Evolutionary conservation across 768 basidiomycete species (phyloP).

Genomic region (Tylopilus felleus): DNA sequence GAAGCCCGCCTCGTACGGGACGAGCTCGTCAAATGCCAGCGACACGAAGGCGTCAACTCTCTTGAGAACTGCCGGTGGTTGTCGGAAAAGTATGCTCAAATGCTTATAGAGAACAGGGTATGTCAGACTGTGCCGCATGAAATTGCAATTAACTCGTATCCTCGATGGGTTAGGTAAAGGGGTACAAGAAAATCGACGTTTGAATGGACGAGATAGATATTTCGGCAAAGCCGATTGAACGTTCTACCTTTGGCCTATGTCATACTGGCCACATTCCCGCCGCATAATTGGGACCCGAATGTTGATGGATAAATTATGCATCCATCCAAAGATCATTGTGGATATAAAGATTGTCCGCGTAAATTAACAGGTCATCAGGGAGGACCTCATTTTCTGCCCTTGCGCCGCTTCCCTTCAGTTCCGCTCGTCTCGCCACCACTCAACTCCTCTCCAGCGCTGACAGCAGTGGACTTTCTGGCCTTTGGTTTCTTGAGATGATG

Average conservation of each 20-base stretch:
- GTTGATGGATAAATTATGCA: constrained; percentile 9
- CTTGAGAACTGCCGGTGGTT: constrained; percentile 86
- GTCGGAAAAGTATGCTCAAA: constrained; percentile 73
- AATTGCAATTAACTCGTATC: constrained; percentile 3
- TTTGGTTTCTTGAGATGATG: constrained; percentile 76
- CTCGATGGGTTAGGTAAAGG: constrained; percentile 62
- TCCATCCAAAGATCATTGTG: not conserved
- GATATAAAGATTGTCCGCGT: not conserved
- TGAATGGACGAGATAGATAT: constrained; percentile 17
- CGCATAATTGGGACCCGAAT: not conserved
- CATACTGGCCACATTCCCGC: not conserved
- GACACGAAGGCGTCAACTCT: constrained; percentile 87
- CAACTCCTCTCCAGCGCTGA: constrained; percentile 60
- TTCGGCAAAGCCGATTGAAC: not conserved
- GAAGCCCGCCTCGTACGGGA: constrained; percentile 85
- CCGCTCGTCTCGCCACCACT: constrained; percentile 67
- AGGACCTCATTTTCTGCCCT: constrained; percentile 46
- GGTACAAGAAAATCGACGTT: constrained; percentile 76
- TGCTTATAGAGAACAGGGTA: constrained; percentile 81
- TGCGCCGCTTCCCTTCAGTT: constrained; percentile 46
- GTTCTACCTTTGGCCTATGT: not conserved
- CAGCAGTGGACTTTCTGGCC: constrained; percentile 43
- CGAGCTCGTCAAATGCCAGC: constrained; percentile 87
- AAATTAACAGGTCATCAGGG: not conserved
- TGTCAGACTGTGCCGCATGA: constrained; percentile 22